Base-by-base conservation (phyloP, 2,329 filamentous ascomycete genomes). In the Exutisphaerella laricina region DNA sequence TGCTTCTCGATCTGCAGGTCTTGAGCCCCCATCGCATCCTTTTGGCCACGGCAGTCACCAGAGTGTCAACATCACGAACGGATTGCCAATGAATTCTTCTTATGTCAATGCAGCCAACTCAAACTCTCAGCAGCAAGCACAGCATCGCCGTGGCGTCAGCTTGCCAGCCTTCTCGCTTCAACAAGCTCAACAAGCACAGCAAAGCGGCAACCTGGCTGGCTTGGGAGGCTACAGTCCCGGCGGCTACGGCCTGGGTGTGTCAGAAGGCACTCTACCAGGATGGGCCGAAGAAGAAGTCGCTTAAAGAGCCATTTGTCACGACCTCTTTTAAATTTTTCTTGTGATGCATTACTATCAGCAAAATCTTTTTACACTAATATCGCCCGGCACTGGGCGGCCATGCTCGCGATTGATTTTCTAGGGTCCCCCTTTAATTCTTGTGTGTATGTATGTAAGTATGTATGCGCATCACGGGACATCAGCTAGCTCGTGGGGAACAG, bases 91-190 rank as follows among this genome's bases (percentile, higher is more conserved):
- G 39, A 51, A 49, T 36, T 50, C 50, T 6, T 50, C 50, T 6
- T 35, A 43, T 32, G 21, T 36, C 8, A 47, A 45, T 22, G 43
- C 44, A 2, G 79, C 79, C 39, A 82, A 78, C 52, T 61, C 78
- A 41, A 75, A 68, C 42, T 72, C 71, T 32, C n/a, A n/a, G n/a
- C 73, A 45, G 4, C 43, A 45, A 39, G 53, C 49, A 30, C 37
- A 43, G 30, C 80, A 84, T 60, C 90, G 80, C 59, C 83, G 92
- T 26, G 88, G 92, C 23, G 88, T 96, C 46, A 95, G 88, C 63
- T 71, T 98, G 59, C 92, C 92, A 1, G 79, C 78, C 4, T 82
- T 82, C 62, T 78, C 76, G 2, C 76, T 81, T 41, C 65, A 58
- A 36, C 68, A 70, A 67, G 52, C 55, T 12, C 58, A 59, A 43